Percentiles rank a stretch among this genome's conserved stretches.
phyloP scores from a whole-genome alignment of 2,329 filamentous ascomycete species.

The Fusarium mangiferae region DNA sequence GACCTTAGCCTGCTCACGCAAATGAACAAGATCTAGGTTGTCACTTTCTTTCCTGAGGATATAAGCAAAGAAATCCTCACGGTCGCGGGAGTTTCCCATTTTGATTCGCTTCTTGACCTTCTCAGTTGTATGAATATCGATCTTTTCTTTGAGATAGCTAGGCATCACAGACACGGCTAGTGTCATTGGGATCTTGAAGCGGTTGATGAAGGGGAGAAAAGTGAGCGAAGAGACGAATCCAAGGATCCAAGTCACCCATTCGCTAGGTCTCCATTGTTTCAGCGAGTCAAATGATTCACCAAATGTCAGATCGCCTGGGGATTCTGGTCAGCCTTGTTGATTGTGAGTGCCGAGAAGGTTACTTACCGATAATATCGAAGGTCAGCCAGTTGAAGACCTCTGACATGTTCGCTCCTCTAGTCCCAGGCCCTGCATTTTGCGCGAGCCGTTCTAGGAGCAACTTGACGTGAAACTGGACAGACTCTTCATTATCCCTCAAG shows the following conservation, averaged over 20 bases:
- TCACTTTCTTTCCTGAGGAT: not conserved
- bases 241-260: slow-evolving; percentile 13
- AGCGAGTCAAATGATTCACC: slow-evolving; percentile 27
- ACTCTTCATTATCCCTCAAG: slow-evolving; percentile 7
- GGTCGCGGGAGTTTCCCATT: not conserved
- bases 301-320: slow-evolving; percentile 15
- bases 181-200: slow-evolving; percentile 3
- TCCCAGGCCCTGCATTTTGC: not conserved
- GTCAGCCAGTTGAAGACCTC: slow-evolving; percentile 21
- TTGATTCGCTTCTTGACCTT: slow-evolving; percentile 4
- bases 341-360: rapidly evolving
- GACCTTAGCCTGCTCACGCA: slow-evolving; percentile 28
- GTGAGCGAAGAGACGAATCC: not conserved
- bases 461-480: not conserved
- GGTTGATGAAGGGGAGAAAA: not conserved
- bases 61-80: slow-evolving; percentile 24
- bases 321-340: rapidly evolving
- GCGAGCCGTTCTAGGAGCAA: slow-evolving; percentile 5
- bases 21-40: not conserved
- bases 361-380: slow-evolving; percentile 29
- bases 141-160: not conserved
- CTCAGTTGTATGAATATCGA: not conserved
- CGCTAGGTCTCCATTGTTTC: not conserved
- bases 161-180: slow-evolving; percentile 1
- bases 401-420: not conserved